phyloP scores from a whole-genome alignment of 1,284 basidiomycete species.

The Boletus mariae region DNA sequence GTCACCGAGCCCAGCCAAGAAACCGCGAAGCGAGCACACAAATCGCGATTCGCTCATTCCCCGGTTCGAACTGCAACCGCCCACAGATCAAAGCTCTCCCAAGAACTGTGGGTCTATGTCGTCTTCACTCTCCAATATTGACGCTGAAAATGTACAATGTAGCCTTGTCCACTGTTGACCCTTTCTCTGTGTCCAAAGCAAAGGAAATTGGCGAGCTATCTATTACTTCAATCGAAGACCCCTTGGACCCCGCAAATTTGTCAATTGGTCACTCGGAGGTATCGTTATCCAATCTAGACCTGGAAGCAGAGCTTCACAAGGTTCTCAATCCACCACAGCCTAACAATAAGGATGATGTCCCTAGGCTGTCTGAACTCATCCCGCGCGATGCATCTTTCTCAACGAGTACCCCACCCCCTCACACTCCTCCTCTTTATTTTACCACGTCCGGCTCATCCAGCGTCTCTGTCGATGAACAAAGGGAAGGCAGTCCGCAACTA shows the following conservation, averaged over 20 bases:
- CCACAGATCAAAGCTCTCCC: slow-evolving; percentile 22
- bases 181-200: slow-evolving; percentile 21
- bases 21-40: slow-evolving; percentile 11
- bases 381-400: slow-evolving; percentile 22
- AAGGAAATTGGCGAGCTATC: slow-evolving; percentile 37
- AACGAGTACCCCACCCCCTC: slow-evolving; percentile 29
- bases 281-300: slow-evolving; percentile 30
- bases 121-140: neutral
- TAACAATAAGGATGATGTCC: slow-evolving; percentile 8
- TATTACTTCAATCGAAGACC: slow-evolving; percentile 33
- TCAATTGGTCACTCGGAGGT: slow-evolving; percentile 34
- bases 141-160: neutral
- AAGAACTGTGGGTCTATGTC: slow-evolving; percentile 18
- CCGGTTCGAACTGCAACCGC: slow-evolving; percentile 34
- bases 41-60: slow-evolving; percentile 40
- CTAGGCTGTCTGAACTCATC: slow-evolving; percentile 23
- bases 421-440: slow-evolving; percentile 19
- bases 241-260: slow-evolving; percentile 35
- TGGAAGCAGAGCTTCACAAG: slow-evolving; percentile 30
- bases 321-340: slow-evolving; percentile 17
- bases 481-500: slow-evolving; percentile 3
- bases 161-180: slow-evolving; percentile 19
- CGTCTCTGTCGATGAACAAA: slow-evolving; percentile 9
- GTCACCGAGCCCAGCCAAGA: slow-evolving; percentile 58
- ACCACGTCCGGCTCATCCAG: slow-evolving; percentile 17